Percentiles rank a stretch among this genome's conserved stretches.
These are phyloP conservation scores for Aspergillus tanneri DNA, from an alignment of 2,329 filamentous ascomycete species.

Conservation along the genomic window DNA sequence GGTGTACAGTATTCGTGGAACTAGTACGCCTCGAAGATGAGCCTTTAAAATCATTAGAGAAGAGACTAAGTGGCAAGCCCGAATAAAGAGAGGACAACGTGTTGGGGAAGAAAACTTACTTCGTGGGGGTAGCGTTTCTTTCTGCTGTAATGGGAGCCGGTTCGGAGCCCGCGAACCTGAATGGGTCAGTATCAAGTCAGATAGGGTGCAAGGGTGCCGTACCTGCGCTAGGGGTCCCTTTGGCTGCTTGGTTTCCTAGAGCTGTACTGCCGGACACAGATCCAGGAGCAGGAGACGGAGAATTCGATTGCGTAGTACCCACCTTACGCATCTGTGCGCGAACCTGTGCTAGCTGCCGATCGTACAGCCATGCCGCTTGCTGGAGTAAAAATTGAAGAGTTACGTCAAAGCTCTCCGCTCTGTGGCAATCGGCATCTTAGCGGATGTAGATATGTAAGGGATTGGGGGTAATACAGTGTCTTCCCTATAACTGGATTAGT, in stretches of 20 bases:
- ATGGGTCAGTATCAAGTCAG: not conserved
- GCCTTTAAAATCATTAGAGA: not conserved
- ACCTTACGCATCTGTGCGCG: constrained; percentile 81
- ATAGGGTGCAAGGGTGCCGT: not conserved
- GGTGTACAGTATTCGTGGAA: constrained; percentile 33
- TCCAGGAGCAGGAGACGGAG: constrained; percentile 44
- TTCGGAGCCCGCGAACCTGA: constrained; percentile 41
- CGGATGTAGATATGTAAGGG: not conserved
- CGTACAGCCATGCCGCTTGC: constrained; percentile 90
- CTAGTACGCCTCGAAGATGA: constrained; percentile 28
- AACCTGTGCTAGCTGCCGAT: constrained; percentile 85
- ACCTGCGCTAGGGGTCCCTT: constrained; percentile 6
- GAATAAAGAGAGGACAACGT: too few relatives aligned
- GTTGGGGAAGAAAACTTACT: constrained; percentile 21
- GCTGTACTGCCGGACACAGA: constrained; percentile 45
- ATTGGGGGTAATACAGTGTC: constrained; percentile 58
- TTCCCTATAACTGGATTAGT: constrained; percentile 58
- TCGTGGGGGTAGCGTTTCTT: constrained; percentile 30
- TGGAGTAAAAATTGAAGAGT: constrained; percentile 85
- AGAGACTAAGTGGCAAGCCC: not conserved
- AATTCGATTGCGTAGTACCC: constrained; percentile 41
- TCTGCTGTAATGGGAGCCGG: constrained; percentile 39
- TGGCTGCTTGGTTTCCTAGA: constrained; percentile 36
- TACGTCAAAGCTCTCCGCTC: constrained; percentile 76
- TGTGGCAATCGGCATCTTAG: constrained; percentile 29